Conservation (phyloP, 78 protist species). For the Cyanophora paradoxa region DNA sequence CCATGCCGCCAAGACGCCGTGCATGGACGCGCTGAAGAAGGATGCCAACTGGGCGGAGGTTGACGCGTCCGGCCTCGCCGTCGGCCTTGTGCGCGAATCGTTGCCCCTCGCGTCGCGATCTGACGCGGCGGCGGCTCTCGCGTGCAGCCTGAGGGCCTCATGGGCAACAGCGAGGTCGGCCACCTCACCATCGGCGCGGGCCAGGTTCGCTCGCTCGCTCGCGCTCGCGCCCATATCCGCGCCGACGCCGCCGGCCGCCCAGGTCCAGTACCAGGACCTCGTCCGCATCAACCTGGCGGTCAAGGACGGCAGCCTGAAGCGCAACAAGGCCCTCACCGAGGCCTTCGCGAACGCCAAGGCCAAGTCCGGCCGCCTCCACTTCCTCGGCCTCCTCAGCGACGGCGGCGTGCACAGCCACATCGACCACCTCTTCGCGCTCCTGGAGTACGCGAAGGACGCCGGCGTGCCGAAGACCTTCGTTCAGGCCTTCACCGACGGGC, state of each 20-base stretch:
- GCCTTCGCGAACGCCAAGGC: constrained; percentile 2
- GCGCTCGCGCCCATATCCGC: no score
- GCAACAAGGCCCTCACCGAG: not conserved
- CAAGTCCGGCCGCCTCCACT: constrained; percentile 9
- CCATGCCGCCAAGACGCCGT: no score
- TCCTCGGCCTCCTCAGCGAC: constrained; percentile 20
- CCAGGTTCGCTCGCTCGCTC: no score
- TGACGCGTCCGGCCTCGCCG: not conserved
- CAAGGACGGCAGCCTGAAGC: not conserved
- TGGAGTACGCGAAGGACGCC: constrained; percentile 4
- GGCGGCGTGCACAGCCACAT: constrained; percentile 42
- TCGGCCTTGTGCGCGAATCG: no score
- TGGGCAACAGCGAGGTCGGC: constrained; percentile 42
- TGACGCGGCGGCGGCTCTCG: no score
- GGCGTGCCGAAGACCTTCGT: not conserved
- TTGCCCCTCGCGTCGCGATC: no score
- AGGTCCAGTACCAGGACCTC: constrained; percentile 24
- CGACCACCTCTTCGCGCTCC: constrained; percentile 7
- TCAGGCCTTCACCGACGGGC: constrained; percentile 23
- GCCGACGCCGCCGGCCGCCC: no score
- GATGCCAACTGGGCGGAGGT: not conserved
- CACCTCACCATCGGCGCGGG: constrained; percentile 37
- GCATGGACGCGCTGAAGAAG: not conserved
- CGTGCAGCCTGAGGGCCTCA: constrained; percentile 22
- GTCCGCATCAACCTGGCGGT: constrained; percentile 22